Conservation (phyloP, 805 yeast genomes). For the Candida chauliodis region DNA sequence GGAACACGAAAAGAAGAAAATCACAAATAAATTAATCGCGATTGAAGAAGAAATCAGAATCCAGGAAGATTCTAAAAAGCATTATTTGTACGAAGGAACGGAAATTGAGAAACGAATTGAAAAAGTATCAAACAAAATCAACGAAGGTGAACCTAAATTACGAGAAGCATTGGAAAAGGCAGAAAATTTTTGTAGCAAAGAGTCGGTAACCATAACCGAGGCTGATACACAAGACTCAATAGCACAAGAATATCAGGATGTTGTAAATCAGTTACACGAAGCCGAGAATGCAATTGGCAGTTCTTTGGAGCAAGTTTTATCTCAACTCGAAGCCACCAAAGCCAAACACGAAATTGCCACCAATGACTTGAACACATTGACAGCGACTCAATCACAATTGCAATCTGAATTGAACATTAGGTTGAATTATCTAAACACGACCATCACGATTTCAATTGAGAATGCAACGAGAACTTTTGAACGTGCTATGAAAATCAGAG, state of each 20-base stretch:
- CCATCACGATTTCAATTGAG: slow-evolving; percentile 25
- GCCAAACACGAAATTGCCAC: slow-evolving; percentile 41
- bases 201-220: slow-evolving; percentile 38
- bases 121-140: slow-evolving; percentile 20
- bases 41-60: slow-evolving; percentile 17
- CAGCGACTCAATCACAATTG: slow-evolving; percentile 21
- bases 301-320: slow-evolving; percentile 52
- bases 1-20: background rate
- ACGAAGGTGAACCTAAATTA: slow-evolving; percentile 13
- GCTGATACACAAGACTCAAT: slow-evolving; percentile 47
- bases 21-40: slow-evolving; percentile 18
- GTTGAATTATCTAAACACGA: slow-evolving; percentile 29
- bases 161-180: slow-evolving; percentile 23
- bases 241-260: slow-evolving; percentile 43
- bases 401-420: slow-evolving; percentile 29
- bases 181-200: slow-evolving; percentile 43
- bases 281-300: slow-evolving; percentile 55
- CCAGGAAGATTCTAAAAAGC: slow-evolving; percentile 11
- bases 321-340: slow-evolving; percentile 44
- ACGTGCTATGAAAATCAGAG: slow-evolving; percentile 58
- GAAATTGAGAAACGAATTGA: slow-evolving; percentile 12
- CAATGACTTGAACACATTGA: slow-evolving; percentile 33
- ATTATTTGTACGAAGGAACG: slow-evolving; percentile 8
- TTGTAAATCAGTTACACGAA: slow-evolving; percentile 45
- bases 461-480: slow-evolving; percentile 47